A percentile compares a stretch with the other conserved stretches of the same genome.
phyloP scores from a whole-genome alignment of 2,329 filamentous ascomycete species.

The Allantophomopsis cytisporea region DNA sequence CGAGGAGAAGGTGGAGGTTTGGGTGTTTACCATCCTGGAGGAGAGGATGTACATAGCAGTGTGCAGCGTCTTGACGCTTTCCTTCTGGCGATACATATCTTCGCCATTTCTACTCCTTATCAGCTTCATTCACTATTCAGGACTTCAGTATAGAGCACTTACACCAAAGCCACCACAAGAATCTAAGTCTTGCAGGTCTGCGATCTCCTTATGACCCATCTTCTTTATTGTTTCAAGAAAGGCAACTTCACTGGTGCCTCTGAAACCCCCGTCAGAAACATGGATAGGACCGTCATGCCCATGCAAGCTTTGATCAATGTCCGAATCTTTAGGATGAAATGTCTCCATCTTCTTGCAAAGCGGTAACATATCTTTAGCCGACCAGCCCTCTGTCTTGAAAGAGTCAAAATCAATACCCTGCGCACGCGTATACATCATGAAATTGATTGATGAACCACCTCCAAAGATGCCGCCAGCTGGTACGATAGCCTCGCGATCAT shows the following conservation, averaged over 20 bases:
- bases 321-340: constrained; percentile 20
- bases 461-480: constrained; percentile 37
- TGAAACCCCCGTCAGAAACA: constrained; percentile 35
- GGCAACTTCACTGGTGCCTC: constrained; percentile 26
- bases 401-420: constrained; percentile 33
- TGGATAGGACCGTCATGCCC: constrained; percentile 40
- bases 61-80: constrained; percentile 42
- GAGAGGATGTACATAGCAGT: constrained; percentile 37
- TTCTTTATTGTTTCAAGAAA: constrained; percentile 33
- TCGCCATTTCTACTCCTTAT: constrained; percentile 24
- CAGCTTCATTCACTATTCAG: constrained; percentile 2
- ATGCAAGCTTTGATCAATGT: constrained; percentile 23
- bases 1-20: constrained; percentile 44
- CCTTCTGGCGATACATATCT: constrained; percentile 37
- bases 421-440: constrained; percentile 36
- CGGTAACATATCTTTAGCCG: constrained; percentile 33
- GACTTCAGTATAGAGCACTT: constrained; percentile 3
- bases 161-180: constrained; percentile 19
- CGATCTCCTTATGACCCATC: constrained; percentile 35
- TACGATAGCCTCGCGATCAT: constrained; percentile 26
- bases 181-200: constrained; percentile 37
- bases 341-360: constrained; percentile 44
- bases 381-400: constrained; percentile 38
- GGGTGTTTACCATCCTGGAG: constrained; percentile 32
- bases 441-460: constrained; percentile 47